These are phyloP conservation scores for Spinellus fusiger DNA, from an alignment of 192 early-diverging fungal genomes.

Conservation along the genomic window DNA sequence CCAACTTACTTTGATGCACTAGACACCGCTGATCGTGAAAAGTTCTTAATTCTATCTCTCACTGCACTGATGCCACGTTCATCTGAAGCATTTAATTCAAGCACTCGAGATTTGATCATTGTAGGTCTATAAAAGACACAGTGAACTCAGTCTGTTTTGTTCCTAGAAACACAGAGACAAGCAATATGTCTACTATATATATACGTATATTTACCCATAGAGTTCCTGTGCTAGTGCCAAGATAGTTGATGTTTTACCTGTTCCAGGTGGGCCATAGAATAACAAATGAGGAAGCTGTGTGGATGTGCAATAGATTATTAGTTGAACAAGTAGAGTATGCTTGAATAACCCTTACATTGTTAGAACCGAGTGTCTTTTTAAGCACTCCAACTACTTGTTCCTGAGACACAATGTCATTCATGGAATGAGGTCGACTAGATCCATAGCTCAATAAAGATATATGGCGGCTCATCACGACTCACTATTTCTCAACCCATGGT, in stretches of 20 bases:
- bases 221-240: constrained; percentile 83
- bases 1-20: constrained; percentile 32
- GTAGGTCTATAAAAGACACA: constrained; percentile 59
- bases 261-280: constrained; percentile 98
- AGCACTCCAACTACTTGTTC: constrained; percentile 84
- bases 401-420: constrained; percentile 85
- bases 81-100: constrained; percentile 96
- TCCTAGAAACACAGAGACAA: no score
- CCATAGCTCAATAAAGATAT: not conserved
- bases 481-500: constrained; percentile 21
- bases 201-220: constrained; percentile 53
- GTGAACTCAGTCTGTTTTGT: not conserved
- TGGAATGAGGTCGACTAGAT: constrained; percentile 72
- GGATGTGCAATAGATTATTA: not conserved
- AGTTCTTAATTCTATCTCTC: constrained; percentile 90
- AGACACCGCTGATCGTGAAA: constrained; percentile 71
- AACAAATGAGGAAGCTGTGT: constrained; percentile 88
- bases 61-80: constrained; percentile 95
- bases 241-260: constrained; percentile 95
- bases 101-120: constrained; percentile 67
- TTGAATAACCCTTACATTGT: constrained; percentile 59
- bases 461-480: not conserved
- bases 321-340: not conserved
- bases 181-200: not conserved
- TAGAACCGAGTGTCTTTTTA: constrained; percentile 75